Conservation (phyloP, 1,284 basidiomycete genomes). For the Heliocybe sulcata region DNA sequence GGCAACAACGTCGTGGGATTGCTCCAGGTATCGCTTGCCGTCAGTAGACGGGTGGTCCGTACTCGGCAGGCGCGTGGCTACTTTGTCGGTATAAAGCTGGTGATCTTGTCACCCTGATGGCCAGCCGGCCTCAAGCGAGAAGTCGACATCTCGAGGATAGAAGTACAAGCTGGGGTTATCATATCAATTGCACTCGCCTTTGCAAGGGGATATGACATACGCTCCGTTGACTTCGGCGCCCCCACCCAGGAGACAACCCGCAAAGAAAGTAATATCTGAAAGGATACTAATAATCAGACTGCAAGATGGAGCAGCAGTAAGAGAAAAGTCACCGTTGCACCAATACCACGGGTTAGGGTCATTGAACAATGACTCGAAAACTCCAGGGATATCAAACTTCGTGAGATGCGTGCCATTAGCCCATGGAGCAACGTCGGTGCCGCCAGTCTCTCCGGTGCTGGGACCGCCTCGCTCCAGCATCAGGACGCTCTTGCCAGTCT, state of each 20-base stretch:
- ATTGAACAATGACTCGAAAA: constrained; percentile 59
- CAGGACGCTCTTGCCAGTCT: constrained; percentile 56
- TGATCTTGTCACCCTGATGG: constrained; percentile 48
- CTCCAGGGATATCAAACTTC: constrained; percentile 57
- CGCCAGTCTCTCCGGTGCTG: constrained; percentile 51
- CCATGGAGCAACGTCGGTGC: constrained; percentile 50
- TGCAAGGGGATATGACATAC: constrained; percentile 26
- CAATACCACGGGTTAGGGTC: constrained; percentile 50
- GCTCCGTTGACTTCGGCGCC: constrained; percentile 59
- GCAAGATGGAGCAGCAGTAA: background rate
- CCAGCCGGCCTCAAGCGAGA: constrained; percentile 44
- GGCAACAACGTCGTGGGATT: constrained; percentile 36
- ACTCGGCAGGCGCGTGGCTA: constrained; percentile 44
- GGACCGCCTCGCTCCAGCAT: constrained; percentile 58
- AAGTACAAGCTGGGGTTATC: constrained; percentile 48
- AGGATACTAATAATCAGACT: too few species aligned
- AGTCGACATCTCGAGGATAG: constrained; percentile 45
- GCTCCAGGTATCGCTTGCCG: constrained; percentile 51
- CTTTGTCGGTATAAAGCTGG: constrained; percentile 36
- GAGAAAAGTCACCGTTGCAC: constrained; percentile 40
- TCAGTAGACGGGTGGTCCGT: constrained; percentile 56
- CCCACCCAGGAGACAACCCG: constrained; percentile 56
- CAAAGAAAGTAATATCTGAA: constrained; percentile 49
- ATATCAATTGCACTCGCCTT: constrained; percentile 5
- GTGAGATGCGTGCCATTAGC: constrained; percentile 38